phyloP scores from a whole-genome alignment of 768 basidiomycete species.

The Termitomyces sp. region DNA sequence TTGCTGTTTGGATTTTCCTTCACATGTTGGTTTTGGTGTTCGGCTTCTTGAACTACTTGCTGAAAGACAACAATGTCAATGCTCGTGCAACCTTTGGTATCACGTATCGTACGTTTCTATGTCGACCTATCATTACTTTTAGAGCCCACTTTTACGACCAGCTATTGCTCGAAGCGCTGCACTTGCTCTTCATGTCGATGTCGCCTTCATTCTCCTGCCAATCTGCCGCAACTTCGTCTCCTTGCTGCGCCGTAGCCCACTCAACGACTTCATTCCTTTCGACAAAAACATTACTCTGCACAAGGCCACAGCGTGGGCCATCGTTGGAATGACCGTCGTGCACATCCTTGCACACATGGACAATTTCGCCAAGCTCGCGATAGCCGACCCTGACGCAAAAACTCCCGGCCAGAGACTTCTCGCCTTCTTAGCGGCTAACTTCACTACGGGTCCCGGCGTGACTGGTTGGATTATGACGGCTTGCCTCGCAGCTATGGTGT shows the following conservation, averaged over 20 bases:
- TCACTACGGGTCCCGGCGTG: conserved; percentile 72
- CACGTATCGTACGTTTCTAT: conserved; percentile 57
- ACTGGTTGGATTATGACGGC: conserved; percentile 90
- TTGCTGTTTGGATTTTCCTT: conserved; percentile 74
- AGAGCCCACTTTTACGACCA: conserved; percentile 34
- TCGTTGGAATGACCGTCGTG: conserved; percentile 69
- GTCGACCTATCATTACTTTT: conserved; percentile 23
- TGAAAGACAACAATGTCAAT: conserved; percentile 70
- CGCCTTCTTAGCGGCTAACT: conserved; percentile 77
- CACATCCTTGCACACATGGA: conserved; percentile 84
- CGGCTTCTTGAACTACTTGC: conserved; percentile 70
- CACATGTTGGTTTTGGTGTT: conserved; percentile 75
- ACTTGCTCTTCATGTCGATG: conserved; percentile 85
- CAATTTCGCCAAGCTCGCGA: conserved; percentile 70
- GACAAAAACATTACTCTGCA: conserved; percentile 92
- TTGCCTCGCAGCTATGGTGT: conserved; percentile 74
- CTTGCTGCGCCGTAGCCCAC: conserved; percentile 75
- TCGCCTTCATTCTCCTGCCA: conserved; percentile 90
- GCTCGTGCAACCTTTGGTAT: conserved; percentile 71
- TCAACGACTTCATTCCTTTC: conserved; percentile 86
- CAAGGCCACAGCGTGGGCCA: conserved; percentile 88
- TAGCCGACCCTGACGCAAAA: conserved; percentile 46
- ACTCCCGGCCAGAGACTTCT: conserved; percentile 50
- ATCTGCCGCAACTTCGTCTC: conserved; percentile 96
- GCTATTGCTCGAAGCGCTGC: conserved; percentile 87